phyloP scores from a whole-genome alignment of 2,329 filamentous ascomycete genomes.

The Pyrenophora seminiperda region DNA sequence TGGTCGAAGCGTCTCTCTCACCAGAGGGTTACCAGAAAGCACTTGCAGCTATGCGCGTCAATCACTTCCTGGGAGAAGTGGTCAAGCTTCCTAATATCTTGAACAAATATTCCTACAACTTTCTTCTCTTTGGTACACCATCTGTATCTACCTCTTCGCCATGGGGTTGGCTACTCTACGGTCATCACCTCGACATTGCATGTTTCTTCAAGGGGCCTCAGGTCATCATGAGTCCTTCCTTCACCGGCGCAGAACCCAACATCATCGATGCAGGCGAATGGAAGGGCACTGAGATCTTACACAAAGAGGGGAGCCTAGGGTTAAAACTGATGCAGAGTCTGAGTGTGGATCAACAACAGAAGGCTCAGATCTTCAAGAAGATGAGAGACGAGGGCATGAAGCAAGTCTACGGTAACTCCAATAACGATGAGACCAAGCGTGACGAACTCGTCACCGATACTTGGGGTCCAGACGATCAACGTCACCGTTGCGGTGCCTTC shows the following conservation, averaged over 20 bases:
- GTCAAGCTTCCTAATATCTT: conserved; percentile 66
- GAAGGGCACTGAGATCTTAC: conserved; percentile 68
- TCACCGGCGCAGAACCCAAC: conserved; percentile 81
- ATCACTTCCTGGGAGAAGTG: conserved; percentile 74
- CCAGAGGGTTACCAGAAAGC: conserved; percentile 75
- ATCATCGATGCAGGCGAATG: conserved; percentile 69
- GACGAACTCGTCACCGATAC: conserved; percentile 58
- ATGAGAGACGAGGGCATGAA: conserved; percentile 71
- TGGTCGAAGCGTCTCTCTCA: conserved; percentile 66
- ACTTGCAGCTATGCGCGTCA: conserved; percentile 71
- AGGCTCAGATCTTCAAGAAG: conserved; percentile 62
- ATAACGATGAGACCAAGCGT: conserved; percentile 31
- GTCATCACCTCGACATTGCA: conserved; percentile 77
- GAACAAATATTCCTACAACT: conserved; percentile 79
- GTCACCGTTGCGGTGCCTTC: conserved; percentile 77
- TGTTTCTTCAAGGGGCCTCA: conserved; percentile 69
- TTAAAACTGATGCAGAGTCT: conserved; percentile 73
- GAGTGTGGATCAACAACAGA: conserved; percentile 50
- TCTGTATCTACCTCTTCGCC: conserved; percentile 57
- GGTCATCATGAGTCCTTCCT: conserved; percentile 73
- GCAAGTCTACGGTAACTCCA: conserved; percentile 40
- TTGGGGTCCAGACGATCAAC: conserved; percentile 82
- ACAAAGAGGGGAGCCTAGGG: conserved; percentile 67
- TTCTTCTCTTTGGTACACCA: conserved; percentile 70
- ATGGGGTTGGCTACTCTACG: conserved; percentile 78